These are phyloP conservation scores for Fusarium stilboides DNA, from an alignment of 2,329 filamentous ascomycete genomes.

Conservation along the genomic window DNA sequence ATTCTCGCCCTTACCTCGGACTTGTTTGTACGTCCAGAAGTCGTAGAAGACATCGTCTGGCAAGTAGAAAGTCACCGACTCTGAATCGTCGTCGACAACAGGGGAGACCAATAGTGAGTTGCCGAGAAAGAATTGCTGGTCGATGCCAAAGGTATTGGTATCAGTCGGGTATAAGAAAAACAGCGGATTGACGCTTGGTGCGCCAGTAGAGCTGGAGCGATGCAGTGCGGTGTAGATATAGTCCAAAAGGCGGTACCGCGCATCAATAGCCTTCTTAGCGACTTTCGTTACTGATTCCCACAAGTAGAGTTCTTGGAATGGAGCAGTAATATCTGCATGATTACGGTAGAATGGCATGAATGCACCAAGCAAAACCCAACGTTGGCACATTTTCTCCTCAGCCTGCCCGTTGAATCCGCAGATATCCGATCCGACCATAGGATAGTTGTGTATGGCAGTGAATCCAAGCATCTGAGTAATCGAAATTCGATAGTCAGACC, in stretches of 20 bases:
- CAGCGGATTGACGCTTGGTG: slow-evolving; percentile 77
- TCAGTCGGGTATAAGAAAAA: slow-evolving; percentile 79
- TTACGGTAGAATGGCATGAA: slow-evolving; percentile 82
- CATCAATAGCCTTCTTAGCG: slow-evolving; percentile 77
- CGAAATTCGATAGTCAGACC: slow-evolving; percentile 81
- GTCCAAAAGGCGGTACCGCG: slow-evolving; percentile 84
- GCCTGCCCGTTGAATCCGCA: slow-evolving; percentile 81
- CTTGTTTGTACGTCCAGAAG: slow-evolving; percentile 63
- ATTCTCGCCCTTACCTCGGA: slow-evolving; percentile 59
- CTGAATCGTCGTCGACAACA: slow-evolving; percentile 61
- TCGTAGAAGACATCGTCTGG: slow-evolving; percentile 67
- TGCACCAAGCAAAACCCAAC: slow-evolving; percentile 79
- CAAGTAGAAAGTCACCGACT: slow-evolving; percentile 64
- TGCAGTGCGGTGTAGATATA: slow-evolving; percentile 79
- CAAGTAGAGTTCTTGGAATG: slow-evolving; percentile 76
- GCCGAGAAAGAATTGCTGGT: slow-evolving; percentile 68
- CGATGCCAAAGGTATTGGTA: slow-evolving; percentile 60
- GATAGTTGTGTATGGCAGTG: slow-evolving; percentile 76
- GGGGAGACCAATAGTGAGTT: slow-evolving; percentile 64
- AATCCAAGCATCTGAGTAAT: slow-evolving; percentile 85
- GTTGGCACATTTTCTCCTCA: slow-evolving; percentile 74
- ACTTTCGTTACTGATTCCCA: slow-evolving; percentile 76
- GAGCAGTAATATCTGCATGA: slow-evolving; percentile 68
- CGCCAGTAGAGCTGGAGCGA: slow-evolving; percentile 73
- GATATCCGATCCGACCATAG: slow-evolving; percentile 80